Percentiles rank a stretch among this genome's conserved stretches.
Evolutionary conservation across 2,329 filamentous ascomycete genomes (phyloP).

Genomic region (Aspergillus novoparasiticus): DNA sequence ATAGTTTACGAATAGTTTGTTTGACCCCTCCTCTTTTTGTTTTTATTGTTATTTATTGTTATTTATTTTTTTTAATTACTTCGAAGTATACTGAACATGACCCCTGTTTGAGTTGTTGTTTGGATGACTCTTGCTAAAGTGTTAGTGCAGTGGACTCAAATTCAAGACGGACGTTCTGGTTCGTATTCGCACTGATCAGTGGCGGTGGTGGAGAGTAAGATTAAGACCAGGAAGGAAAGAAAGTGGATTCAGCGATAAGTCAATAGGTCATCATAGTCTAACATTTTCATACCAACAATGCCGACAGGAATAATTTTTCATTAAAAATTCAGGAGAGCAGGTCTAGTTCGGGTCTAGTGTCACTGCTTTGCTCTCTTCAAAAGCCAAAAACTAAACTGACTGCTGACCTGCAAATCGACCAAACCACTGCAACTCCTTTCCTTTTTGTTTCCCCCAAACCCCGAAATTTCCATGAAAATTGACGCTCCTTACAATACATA

Average conservation of each 20-base stretch:
- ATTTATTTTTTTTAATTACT: slow-evolving; percentile 1
- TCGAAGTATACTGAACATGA: too few relatives aligned
- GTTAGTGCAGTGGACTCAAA: not conserved
- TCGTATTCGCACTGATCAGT: not conserved
- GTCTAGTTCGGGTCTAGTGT: slow-evolving; percentile 4
- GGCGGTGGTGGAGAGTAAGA: slow-evolving; percentile 5
- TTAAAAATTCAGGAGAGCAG: not conserved
- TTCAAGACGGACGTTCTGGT: not conserved
- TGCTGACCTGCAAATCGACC: not conserved
- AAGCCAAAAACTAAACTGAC: not conserved
- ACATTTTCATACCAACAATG: not conserved
- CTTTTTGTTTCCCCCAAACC: not conserved
- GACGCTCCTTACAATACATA: slow-evolving; percentile 2
- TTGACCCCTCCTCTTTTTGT: not conserved
- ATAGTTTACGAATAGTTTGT: not conserved
- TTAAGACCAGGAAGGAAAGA: not conserved
- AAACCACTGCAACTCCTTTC: not conserved
- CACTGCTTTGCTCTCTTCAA: not conserved
- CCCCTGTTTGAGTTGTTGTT: not conserved
- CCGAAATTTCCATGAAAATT: not conserved
- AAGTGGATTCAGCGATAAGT: slow-evolving; percentile 5
- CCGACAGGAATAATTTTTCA: slow-evolving; percentile 1
- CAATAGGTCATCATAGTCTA: not conserved
- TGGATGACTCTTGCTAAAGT: not conserved
- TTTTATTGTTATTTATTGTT: not conserved